These are phyloP conservation scores for Biscutella auriculata DNA, from an alignment of 441 rosid genomes.

Conservation along the genomic window DNA sequence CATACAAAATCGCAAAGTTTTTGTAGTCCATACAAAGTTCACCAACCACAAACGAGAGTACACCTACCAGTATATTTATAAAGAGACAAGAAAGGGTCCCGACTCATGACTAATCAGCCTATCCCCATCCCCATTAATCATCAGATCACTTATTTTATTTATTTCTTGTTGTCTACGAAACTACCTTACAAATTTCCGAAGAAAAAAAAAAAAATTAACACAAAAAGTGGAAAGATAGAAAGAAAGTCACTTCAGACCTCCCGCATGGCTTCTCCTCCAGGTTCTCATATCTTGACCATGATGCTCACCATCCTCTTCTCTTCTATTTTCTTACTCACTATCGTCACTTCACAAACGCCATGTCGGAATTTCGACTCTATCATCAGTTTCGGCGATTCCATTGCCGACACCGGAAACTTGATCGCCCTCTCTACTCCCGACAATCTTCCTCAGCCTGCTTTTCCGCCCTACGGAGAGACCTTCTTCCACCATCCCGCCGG, in stretches of 20 bases:
- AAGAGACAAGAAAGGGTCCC: no score
- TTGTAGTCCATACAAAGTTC: no score
- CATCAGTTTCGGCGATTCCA: constrained; percentile 20
- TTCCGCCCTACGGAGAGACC: constrained; percentile 15
- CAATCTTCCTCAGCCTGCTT: background rate
- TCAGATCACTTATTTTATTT: no score
- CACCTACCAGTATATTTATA: no score
- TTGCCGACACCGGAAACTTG: constrained; percentile 21
- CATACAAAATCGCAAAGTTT: no score
- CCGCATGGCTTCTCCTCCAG: background rate
- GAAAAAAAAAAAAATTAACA: no score
- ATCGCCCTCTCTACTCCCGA: constrained; percentile 10
- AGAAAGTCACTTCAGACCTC: background rate
- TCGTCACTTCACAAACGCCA: background rate
- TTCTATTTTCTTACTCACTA: background rate
- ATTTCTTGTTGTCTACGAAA: no score
- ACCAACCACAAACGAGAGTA: no score
- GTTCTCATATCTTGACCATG: background rate
- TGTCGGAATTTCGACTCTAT: constrained; percentile 11
- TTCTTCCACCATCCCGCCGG: constrained; percentile 14
- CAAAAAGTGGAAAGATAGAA: background rate
- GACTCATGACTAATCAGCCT: no score
- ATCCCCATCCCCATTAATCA: no score
- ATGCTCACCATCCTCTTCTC: background rate
- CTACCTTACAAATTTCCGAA: no score